Percentiles rank a stretch among this genome's conserved stretches.
Conservation (phyloP, 805 yeast species). For the Hanseniaspora vineae region DNA sequence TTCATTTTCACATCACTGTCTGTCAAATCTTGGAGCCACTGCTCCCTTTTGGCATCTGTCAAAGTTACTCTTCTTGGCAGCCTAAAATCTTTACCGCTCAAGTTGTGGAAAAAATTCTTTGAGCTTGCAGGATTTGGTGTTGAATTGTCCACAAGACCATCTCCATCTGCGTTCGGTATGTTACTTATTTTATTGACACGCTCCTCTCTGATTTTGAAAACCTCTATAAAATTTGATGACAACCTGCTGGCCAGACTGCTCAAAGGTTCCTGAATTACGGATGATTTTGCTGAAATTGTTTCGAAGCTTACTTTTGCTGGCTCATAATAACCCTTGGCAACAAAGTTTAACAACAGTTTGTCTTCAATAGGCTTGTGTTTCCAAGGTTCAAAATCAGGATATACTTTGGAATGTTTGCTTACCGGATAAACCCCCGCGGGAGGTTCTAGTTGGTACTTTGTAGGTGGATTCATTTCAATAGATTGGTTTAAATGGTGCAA, state of each 20-base stretch:
- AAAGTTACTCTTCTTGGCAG: slow-evolving; percentile 54
- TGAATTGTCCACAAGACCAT: neutral
- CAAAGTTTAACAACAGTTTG: slow-evolving; percentile 18
- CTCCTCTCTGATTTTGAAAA: slow-evolving; percentile 19
- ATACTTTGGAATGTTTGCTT: slow-evolving; percentile 5
- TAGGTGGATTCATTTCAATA: neutral
- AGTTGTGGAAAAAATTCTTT: slow-evolving; percentile 7
- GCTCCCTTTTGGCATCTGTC: slow-evolving; percentile 73
- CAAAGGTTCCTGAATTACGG: slow-evolving; percentile 19
- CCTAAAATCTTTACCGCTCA: slow-evolving; percentile 21
- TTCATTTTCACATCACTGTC: slow-evolving; percentile 51
- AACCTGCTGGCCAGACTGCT: slow-evolving; percentile 19
- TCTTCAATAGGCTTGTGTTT: slow-evolving; percentile 20
- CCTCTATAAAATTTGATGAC: slow-evolving; percentile 18
- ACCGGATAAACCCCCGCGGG: neutral
- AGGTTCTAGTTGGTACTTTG: neutral
- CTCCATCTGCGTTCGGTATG: neutral
- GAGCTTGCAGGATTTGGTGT: neutral
- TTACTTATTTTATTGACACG: slow-evolving; percentile 16
- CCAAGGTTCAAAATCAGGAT: slow-evolving; percentile 26
- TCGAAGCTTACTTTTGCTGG: slow-evolving; percentile 24
- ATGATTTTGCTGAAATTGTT: slow-evolving; percentile 25
- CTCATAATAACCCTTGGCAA: slow-evolving; percentile 22
- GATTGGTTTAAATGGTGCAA: too few relatives aligned
- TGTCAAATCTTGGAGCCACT: slow-evolving; percentile 77